Percentiles rank a stretch among this genome's conserved stretches.
These are phyloP conservation scores for Triticum turgidum DNA, from an alignment of 176 grass and related monocot species.

Conservation along the genomic window DNA sequence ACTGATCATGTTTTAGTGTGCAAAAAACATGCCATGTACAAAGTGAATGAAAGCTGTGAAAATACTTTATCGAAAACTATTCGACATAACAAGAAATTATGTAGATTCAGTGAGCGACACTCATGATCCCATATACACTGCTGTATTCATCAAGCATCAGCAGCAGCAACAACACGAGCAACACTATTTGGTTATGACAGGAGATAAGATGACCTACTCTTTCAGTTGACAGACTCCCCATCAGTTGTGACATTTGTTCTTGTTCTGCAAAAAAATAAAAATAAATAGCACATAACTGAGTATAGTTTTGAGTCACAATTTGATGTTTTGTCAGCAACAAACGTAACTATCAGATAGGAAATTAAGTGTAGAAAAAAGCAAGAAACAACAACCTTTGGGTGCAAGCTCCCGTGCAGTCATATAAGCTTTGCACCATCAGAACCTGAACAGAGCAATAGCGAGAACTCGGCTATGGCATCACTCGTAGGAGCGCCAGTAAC, in stretches of 20 bases:
- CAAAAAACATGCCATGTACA: neutral
- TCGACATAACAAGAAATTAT: neutral
- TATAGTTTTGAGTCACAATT: neutral
- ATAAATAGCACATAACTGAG: neutral
- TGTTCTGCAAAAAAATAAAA: slow-evolving; percentile 10
- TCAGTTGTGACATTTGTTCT: no score
- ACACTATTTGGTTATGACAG: neutral
- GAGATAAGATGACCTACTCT: no score
- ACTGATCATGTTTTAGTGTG: neutral
- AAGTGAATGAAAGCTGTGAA: neutral
- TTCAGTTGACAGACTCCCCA: no score
- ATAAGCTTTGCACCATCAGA: slow-evolving; percentile 23
- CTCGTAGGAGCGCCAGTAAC: slow-evolving; percentile 31
- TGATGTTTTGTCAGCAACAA: neutral
- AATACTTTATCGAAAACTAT: neutral
- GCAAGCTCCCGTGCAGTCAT: slow-evolving; percentile 36
- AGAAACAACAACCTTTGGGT: slow-evolving; percentile 47
- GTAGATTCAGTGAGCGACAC: neutral
- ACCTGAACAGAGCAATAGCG: neutral
- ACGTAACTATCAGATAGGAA: neutral
- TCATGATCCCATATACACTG: neutral
- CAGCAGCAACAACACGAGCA: neutral
- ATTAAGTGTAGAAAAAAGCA: neutral
- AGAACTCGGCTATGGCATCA: slow-evolving; percentile 45
- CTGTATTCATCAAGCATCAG: neutral